A percentile compares a stretch with the other conserved stretches of the same genome.
phyloP scores from a whole-genome alignment of 202 grass and related monocot genomes.

The Setaria italica region DNA sequence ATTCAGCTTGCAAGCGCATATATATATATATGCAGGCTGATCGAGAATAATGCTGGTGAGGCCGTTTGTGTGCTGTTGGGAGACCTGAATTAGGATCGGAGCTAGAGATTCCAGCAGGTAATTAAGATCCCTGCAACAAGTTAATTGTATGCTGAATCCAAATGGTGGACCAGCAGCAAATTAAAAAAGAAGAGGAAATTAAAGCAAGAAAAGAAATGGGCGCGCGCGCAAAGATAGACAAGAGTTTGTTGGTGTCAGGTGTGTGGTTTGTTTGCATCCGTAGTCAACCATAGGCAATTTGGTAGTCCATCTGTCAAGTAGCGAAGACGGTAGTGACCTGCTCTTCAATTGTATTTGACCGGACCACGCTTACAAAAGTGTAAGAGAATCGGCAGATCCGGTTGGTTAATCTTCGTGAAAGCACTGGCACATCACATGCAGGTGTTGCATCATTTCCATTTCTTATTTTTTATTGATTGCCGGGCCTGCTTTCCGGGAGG shows the following conservation, averaged over 20 bases:
- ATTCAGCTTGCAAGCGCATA: background rate
- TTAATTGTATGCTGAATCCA: background rate
- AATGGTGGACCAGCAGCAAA: constrained; percentile 21
- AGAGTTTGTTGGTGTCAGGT: constrained; percentile 43
- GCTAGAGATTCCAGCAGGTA: constrained; percentile 28
- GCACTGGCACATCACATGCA: background rate
- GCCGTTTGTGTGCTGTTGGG: background rate
- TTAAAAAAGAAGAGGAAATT: background rate
- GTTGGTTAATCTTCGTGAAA: background rate
- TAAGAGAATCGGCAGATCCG: background rate
- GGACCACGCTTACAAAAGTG: constrained; percentile 7
- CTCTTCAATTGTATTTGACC: background rate
- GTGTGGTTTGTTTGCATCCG: constrained; percentile 17
- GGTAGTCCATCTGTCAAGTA: constrained; percentile 13
- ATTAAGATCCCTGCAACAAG: constrained; percentile 26
- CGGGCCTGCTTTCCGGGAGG: too few species aligned
- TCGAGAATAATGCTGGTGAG: constrained; percentile 7
- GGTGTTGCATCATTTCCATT: too few species aligned
- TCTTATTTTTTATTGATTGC: too few species aligned
- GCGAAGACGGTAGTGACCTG: background rate
- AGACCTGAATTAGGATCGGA: background rate
- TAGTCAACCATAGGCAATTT: constrained; percentile 27
- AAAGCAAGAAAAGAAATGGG: background rate
- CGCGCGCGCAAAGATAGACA: background rate
- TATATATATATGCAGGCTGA: background rate